phyloP scores from a whole-genome alignment of 768 basidiomycete species.

The Scleroderma citrinum region DNA sequence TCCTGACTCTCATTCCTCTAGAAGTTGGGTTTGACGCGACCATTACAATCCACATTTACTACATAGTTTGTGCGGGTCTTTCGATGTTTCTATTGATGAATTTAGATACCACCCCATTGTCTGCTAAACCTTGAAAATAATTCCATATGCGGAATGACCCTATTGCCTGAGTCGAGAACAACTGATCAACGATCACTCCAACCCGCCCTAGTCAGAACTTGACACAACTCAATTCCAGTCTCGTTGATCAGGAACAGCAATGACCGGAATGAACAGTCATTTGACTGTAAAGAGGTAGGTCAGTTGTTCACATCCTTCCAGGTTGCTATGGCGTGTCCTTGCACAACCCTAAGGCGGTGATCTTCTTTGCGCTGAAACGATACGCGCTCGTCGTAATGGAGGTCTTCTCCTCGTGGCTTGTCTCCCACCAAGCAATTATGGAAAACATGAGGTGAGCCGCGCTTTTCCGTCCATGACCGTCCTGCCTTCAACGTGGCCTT shows the following conservation, averaged over 20 bases:
- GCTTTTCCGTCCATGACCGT: constrained; percentile 25
- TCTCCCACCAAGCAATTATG: constrained; percentile 26
- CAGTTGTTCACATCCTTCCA: constrained; percentile 6
- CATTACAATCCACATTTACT: background rate
- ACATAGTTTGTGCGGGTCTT: constrained; percentile 1
- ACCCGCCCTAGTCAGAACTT: background rate
- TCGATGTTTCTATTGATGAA: constrained; percentile 4
- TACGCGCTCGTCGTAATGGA: constrained; percentile 29
- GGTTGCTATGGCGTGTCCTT: constrained; percentile 25
- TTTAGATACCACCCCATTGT: constrained; percentile 4
- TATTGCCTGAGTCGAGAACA: background rate
- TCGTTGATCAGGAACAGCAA: constrained; percentile 8
- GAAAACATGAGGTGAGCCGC: constrained; percentile 35
- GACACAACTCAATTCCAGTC: background rate
- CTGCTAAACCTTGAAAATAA: constrained; percentile 17
- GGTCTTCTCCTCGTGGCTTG: constrained; percentile 27
- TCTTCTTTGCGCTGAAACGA: constrained; percentile 18
- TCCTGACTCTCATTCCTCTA: constrained; percentile 3
- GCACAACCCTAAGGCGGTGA: constrained; percentile 5
- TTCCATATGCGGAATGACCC: constrained; percentile 20
- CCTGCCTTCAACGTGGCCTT: constrained; percentile 29
- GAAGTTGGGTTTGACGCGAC: constrained; percentile 6
- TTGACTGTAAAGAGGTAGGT: constrained; percentile 10
- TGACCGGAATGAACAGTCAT: constrained; percentile 5
- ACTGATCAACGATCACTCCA: background rate